These are phyloP conservation scores for Saccharomycopsis babjevae DNA, from an alignment of 805 yeast species.

Conservation along the genomic window DNA sequence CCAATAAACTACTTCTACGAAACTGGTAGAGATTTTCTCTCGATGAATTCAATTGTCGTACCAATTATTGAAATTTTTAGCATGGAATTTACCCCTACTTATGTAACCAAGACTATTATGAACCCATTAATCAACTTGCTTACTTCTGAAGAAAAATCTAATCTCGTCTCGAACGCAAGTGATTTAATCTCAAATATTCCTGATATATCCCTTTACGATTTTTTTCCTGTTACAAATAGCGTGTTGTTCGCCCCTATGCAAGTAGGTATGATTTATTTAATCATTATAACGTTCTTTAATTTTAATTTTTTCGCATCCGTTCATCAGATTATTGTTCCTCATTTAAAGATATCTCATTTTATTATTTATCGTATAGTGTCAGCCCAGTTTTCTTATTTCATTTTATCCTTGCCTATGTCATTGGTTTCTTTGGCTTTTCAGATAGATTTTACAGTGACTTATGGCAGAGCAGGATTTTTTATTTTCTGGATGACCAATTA, in stretches of 20 bases:
- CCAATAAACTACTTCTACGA: constrained; percentile 37
- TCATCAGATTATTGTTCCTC: constrained; percentile 35
- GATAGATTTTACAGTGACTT: constrained; percentile 39
- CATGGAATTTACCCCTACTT: constrained; percentile 9
- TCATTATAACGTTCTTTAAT: constrained; percentile 61
- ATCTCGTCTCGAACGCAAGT: constrained; percentile 21
- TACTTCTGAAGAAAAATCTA: constrained; percentile 16
- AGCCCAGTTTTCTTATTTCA: constrained; percentile 39
- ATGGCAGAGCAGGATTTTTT: constrained; percentile 55
- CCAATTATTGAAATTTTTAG: constrained; percentile 27
- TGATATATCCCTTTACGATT: constrained; percentile 28
- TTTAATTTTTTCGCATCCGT: constrained; percentile 44
- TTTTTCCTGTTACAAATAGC: constrained; percentile 33
- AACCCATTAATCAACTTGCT: constrained; percentile 7
- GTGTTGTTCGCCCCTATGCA: constrained; percentile 50
- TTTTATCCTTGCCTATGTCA: constrained; percentile 44
- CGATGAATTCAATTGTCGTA: constrained; percentile 32
- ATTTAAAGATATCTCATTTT: constrained; percentile 32
- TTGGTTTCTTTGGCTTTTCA: constrained; percentile 54
- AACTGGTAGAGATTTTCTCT: constrained; percentile 46
- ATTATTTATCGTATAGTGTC: constrained; percentile 37
- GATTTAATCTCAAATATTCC: constrained; percentile 25
- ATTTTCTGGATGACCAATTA: constrained; percentile 54
- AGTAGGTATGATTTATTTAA: constrained; percentile 56
- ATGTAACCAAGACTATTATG: constrained; percentile 2